Base-by-base conservation (phyloP, 129 eudicot genomes). In the carrot (Daucus carota) region DNA sequence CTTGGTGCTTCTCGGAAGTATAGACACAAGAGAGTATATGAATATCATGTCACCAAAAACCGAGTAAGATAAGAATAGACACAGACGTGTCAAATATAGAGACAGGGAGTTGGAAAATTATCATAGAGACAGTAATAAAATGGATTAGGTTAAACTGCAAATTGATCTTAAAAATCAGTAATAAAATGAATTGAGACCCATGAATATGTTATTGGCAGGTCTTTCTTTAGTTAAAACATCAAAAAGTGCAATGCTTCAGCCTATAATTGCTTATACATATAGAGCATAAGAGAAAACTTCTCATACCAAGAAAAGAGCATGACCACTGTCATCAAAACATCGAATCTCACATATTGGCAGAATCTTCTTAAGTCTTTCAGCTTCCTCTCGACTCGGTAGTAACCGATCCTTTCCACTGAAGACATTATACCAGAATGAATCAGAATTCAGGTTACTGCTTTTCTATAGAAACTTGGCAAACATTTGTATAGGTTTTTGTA, bases 321-420 rank as follows among this genome's bases (percentile, higher is more conserved):
- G 90, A 17, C 88, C 86, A 17, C 80, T 83, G 73, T 80, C 78
- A 48, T 70, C 78, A 77, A 83, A 87, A 57, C 24, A 44, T 18
- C 92, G 90, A 52, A 88, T 82, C 75, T 86, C 83, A 65, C 94
- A 88, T 18, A 85, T 88, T 71, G 85, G 88, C 47, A 91, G 77
- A 47, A 82, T 41, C 31, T 67, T 41, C 8, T 75, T 69, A 67
- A 91, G 97, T 82, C 93, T 88, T 85, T 91, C 85, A 65, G 86
- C 91, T 88, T 91, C 97, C 76, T 87, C 84, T 75, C 33, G 81
- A 81, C 92, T 89, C 70, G 97, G 91, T 78, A 92, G 75, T 38
- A 92, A 75, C 75, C 80, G 85, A 84, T 92, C 97, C 85, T 66
- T 86, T 81, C 89, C 92, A 81, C 96, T 89, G 76, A 63, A 77